phyloP scores from a whole-genome alignment of 306 rosid species.

The Malus domestica region ASM211411v1 NC_041791.1:23711501-23712000 shows the following conservation, averaged over 20 bases:
- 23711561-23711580: not conserved
- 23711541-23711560: constrained; percentile 4
- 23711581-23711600: not conserved
- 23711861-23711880: not conserved
- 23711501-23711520: constrained; percentile 18
- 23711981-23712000: not conserved
- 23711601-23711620: constrained; percentile 1
- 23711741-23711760: not conserved
- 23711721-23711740: not conserved
- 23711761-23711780: not conserved
- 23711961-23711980: not conserved
- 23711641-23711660: constrained; percentile 10
- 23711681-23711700: constrained; percentile 17
- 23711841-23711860: not conserved
- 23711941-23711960: not conserved
- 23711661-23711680: constrained; percentile 28
- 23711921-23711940: not conserved
- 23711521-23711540: not conserved
- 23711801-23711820: not conserved
- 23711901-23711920: not conserved
- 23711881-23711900: not conserved
- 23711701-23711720: constrained; percentile 22
- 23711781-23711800: not conserved
- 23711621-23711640: not conserved
- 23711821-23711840: not conserved